phyloP scores from a whole-genome alignment of 306 rosid species.

The Castanea crenata region DNA sequence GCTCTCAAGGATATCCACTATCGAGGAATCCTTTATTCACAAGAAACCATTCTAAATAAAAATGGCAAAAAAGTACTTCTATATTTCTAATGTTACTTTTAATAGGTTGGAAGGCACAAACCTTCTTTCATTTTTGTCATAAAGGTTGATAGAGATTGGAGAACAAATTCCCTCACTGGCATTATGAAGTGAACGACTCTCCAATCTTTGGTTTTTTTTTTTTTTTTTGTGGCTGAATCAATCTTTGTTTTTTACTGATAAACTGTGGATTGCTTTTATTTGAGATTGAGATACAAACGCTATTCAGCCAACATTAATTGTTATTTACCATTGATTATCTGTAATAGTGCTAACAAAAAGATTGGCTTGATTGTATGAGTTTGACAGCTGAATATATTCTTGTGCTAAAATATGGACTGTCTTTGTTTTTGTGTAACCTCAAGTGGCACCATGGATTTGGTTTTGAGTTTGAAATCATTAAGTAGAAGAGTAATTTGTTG shows the following conservation, averaged over 20 bases:
- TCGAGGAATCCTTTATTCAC: conserved; percentile 42
- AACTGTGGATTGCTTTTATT: not conserved
- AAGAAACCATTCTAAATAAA: conserved; percentile 18
- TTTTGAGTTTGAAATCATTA: not conserved
- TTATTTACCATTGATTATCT: no score
- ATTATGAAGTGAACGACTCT: not conserved
- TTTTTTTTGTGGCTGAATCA: not conserved
- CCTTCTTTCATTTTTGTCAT: conserved; percentile 6
- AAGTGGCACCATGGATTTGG: not conserved
- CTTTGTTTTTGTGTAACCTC: not conserved
- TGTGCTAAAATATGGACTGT: not conserved
- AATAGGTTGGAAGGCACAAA: conserved; percentile 15
- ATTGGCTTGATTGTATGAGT: not conserved
- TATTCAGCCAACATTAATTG: no score
- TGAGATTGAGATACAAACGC: no score
- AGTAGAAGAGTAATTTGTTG: no score
- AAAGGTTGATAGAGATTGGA: conserved; percentile 16
- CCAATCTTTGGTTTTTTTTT: not conserved
- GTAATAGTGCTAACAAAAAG: not conserved
- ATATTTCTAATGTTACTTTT: not conserved
- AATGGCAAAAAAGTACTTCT: not conserved
- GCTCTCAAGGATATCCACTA: conserved; percentile 41
- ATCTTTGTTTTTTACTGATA: not conserved
- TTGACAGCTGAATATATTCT: not conserved
- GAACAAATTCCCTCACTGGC: conserved; percentile 10